Conservation (phyloP, 2,329 filamentous ascomycete genomes). For the Penicillium brasilianum region DNA sequence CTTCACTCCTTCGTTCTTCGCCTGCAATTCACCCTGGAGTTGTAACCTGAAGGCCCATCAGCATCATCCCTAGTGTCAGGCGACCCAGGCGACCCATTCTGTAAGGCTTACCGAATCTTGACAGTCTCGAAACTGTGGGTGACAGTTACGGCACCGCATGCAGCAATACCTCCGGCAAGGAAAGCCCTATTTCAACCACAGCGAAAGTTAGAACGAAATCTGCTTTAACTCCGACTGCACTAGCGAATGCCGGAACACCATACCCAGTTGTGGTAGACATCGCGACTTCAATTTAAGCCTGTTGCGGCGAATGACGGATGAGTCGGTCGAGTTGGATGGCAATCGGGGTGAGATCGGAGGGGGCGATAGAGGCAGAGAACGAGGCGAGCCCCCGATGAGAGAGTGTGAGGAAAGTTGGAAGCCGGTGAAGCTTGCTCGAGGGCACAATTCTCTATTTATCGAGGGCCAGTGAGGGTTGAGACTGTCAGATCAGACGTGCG, state of each 20-base stretch:
- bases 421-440: background rate
- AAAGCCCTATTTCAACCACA: conserved; percentile 68
- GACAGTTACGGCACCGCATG: conserved; percentile 94
- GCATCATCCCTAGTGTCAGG: conserved; percentile 7
- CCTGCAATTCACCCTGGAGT: conserved; percentile 91
- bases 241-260: conserved; percentile 10
- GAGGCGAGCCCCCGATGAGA: background rate
- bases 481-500: conserved; percentile 5
- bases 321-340: conserved; percentile 15
- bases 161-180: conserved; percentile 93
- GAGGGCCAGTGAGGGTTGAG: background rate
- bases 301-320: background rate
- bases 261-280: conserved; percentile 64
- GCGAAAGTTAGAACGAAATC: conserved; percentile 18
- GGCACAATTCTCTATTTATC: background rate
- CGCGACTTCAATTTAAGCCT: conserved; percentile 10
- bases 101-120: conserved; percentile 79
- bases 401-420: background rate
- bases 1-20: conserved; percentile 81
- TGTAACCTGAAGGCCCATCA: conserved; percentile 71
- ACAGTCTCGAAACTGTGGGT: conserved; percentile 99
- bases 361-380: conserved; percentile 10
- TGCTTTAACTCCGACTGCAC: background rate
- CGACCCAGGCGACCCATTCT: background rate
- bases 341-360: conserved; percentile 29